phyloP scores from a whole-genome alignment of 148 eudicot genomes.

The Nyssa sinensis region DNA sequence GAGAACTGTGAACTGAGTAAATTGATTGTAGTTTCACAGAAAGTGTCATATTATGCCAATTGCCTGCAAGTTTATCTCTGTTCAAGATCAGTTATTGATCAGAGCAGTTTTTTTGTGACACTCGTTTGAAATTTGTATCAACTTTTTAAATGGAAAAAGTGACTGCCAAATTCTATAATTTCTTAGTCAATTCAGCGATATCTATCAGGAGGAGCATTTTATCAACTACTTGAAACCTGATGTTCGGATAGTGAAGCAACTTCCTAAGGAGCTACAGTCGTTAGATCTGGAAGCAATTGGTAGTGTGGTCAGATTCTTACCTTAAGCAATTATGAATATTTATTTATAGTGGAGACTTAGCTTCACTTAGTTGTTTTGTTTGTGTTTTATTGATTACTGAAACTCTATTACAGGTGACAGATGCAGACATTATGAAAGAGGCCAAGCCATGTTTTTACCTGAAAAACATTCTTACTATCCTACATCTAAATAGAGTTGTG shows the following conservation, averaged over 20 bases:
- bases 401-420: slow-evolving; percentile 60
- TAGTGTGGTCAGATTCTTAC: slow-evolving; percentile 72
- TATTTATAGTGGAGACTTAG: slow-evolving; percentile 4
- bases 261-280: slow-evolving; percentile 74
- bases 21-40: not conserved
- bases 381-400: slow-evolving; percentile 12
- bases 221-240: slow-evolving; percentile 87
- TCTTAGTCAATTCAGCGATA: slow-evolving; percentile 97
- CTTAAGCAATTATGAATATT: slow-evolving; percentile 15
- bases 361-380: slow-evolving; percentile 2
- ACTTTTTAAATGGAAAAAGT: slow-evolving; percentile 44
- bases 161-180: slow-evolving; percentile 59
- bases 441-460: slow-evolving; percentile 91
- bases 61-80: not conserved
- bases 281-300: slow-evolving; percentile 89
- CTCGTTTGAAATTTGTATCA: slow-evolving; percentile 19
- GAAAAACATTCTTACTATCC: slow-evolving; percentile 79
- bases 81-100: not conserved
- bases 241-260: slow-evolving; percentile 80
- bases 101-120: slow-evolving; percentile 10
- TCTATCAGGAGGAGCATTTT: slow-evolving; percentile 97
- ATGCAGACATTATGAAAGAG: slow-evolving; percentile 86
- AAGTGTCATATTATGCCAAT: not conserved
- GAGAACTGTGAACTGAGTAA: not conserved
- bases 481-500: slow-evolving; percentile 66